Conservation (phyloP, 2,329 filamentous ascomycete species). For the Aureobasidium sp. region DNA sequence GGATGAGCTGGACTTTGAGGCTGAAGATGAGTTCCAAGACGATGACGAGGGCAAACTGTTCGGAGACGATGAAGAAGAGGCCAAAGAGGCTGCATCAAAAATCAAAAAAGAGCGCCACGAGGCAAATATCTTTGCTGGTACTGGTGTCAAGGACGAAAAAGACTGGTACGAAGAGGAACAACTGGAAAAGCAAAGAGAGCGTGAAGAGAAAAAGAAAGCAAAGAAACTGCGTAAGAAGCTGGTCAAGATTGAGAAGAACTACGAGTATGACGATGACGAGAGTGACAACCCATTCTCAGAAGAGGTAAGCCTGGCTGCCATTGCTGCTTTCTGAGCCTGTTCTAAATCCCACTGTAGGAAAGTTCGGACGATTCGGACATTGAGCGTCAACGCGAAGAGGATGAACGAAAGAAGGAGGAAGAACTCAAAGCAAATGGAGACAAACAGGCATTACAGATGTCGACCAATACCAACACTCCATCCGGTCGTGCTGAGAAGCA, state of each 20-base stretch:
- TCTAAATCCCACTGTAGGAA: constrained; percentile 31
- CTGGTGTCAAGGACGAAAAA: constrained; percentile 45
- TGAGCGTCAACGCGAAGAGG: constrained; percentile 55
- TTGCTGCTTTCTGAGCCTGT: constrained; percentile 12
- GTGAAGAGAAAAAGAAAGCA: constrained; percentile 62
- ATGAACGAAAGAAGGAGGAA: constrained; percentile 48
- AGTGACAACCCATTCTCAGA: constrained; percentile 18
- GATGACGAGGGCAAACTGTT: constrained; percentile 74
- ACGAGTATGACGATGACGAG: constrained; percentile 69
- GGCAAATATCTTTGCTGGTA: constrained; percentile 67
- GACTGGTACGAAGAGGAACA: constrained; percentile 60
- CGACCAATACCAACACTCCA: constrained; percentile 63
- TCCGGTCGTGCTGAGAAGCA: constrained; percentile 48
- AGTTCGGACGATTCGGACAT: constrained; percentile 59
- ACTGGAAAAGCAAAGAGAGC: constrained; percentile 59
- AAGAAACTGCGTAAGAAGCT: constrained; percentile 75
- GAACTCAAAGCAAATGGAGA: constrained; percentile 42
- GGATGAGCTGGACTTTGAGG: constrained; percentile 60
- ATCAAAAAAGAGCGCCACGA: constrained; percentile 75
- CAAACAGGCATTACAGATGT: constrained; percentile 41
- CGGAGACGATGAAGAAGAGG: constrained; percentile 73
- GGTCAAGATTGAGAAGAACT: constrained; percentile 77
- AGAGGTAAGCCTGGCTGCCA: constrained; percentile 1
- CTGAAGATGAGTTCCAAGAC: constrained; percentile 70
- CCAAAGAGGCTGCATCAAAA: constrained; percentile 56